These are phyloP conservation scores for Parachaetomium inaequale DNA, from an alignment of 495 filamentous ascomycete species.

Conservation along the genomic window DNA sequence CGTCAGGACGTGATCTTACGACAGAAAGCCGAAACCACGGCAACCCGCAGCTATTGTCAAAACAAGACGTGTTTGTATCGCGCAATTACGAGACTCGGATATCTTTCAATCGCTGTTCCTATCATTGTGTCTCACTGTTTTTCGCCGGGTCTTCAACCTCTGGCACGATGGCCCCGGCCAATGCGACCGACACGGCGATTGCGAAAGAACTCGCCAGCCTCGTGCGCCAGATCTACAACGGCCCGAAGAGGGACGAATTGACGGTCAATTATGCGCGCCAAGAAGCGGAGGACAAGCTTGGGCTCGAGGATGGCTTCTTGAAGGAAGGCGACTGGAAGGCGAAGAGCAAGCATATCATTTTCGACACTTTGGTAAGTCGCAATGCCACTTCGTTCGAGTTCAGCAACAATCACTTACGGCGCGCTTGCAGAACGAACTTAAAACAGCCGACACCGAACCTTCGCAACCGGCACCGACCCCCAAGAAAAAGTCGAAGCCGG, in stretches of 20 bases:
- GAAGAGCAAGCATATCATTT: slow-evolving; percentile 72
- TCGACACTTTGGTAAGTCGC: slow-evolving; percentile 63
- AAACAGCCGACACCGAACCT: slow-evolving; percentile 9
- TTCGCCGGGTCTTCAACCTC: background rate
- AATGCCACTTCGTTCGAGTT: background rate
- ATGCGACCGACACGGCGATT: slow-evolving; percentile 11
- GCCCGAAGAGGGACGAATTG: slow-evolving; percentile 58
- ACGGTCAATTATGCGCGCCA: slow-evolving; percentile 73
- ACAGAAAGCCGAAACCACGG: background rate
- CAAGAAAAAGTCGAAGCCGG: slow-evolving; percentile 11
- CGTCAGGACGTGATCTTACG: background rate
- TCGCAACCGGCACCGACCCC: background rate
- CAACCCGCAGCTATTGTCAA: too few species aligned
- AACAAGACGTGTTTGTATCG: background rate
- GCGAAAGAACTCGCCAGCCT: slow-evolving; percentile 51
- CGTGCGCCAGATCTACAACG: slow-evolving; percentile 55
- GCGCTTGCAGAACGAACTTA: background rate
- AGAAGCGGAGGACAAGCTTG: slow-evolving; percentile 60
- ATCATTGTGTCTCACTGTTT: too few species aligned
- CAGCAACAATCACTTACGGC: background rate
- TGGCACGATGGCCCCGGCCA: slow-evolving; percentile 8
- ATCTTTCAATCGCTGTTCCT: background rate
- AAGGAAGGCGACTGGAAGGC: slow-evolving; percentile 69
- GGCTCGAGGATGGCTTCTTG: slow-evolving; percentile 66
- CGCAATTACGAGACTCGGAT: background rate